Percentiles rank a stretch among this genome's conserved stretches.
Evolutionary conservation across 1,139 yeast species (phyloP).

Genomic region (Suhomyces terraborum): DNA sequence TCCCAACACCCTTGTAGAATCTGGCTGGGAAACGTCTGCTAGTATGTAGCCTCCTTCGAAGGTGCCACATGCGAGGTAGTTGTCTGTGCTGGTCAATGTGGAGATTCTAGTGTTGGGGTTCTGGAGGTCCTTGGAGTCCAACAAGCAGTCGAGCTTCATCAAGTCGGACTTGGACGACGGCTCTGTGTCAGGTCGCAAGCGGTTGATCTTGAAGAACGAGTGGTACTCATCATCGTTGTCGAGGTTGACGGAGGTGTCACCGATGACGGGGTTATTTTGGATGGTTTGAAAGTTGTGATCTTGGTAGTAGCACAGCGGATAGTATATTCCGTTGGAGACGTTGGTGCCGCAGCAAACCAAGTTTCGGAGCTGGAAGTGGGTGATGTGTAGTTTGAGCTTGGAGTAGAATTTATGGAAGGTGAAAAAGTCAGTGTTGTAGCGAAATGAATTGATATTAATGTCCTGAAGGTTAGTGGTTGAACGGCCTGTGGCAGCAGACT

Average conservation of each 20-base stretch:
- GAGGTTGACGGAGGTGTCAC: constrained; percentile 4
- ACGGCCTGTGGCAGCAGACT: no score
- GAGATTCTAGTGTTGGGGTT: constrained; percentile 48
- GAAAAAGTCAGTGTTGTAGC: constrained; percentile 37
- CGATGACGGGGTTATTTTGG: constrained; percentile 12
- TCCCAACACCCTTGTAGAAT: constrained; percentile 27
- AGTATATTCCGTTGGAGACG: constrained; percentile 39
- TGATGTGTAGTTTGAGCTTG: constrained; percentile 48
- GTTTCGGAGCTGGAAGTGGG: constrained; percentile 60
- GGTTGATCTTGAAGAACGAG: constrained; percentile 39
- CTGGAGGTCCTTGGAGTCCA: constrained; percentile 41
- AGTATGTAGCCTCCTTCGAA: constrained; percentile 55
- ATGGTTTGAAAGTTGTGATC: constrained; percentile 33
- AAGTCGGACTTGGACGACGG: constrained; percentile 24
- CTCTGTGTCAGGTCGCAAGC: constrained; percentile 33
- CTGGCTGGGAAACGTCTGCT: constrained; percentile 32
- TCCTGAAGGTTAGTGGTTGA: constrained; percentile 29
- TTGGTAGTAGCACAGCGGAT: constrained; percentile 44
- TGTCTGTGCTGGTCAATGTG: constrained; percentile 47
- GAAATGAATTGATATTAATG: constrained; percentile 23
- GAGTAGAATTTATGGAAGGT: constrained; percentile 46
- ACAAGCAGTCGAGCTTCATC: constrained; percentile 37
- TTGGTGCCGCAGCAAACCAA: constrained; percentile 48
- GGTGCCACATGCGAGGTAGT: constrained; percentile 54
- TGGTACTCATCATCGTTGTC: constrained; percentile 27